Evolutionary conservation across 345 rosid genomes (phyloP).

Genomic region (Citrus glauca): DNA sequence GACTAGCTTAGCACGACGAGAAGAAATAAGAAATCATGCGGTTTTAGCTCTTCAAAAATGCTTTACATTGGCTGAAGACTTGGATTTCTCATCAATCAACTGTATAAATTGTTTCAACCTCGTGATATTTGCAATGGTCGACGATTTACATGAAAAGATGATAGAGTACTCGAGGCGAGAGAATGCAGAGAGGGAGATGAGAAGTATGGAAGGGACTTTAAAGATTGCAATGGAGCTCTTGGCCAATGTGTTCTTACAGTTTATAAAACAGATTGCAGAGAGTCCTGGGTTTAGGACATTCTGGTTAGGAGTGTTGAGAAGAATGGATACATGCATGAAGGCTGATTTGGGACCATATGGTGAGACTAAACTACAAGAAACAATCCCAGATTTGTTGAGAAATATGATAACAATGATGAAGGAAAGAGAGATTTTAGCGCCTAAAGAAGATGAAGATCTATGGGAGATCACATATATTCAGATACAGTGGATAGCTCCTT

Average conservation of each 20-base stretch:
- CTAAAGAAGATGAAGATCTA: constrained; percentile 62
- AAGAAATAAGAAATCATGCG: constrained; percentile 80
- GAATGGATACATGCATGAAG: constrained; percentile 97
- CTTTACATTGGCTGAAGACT: constrained; percentile 54
- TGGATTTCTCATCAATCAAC: constrained; percentile 58
- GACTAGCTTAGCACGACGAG: constrained; percentile 72
- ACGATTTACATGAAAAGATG: constrained; percentile 87
- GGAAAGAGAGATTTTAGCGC: constrained; percentile 58
- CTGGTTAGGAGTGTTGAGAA: constrained; percentile 84
- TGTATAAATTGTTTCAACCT: constrained; percentile 59
- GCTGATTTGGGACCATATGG: constrained; percentile 73
- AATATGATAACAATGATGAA: constrained; percentile 68
- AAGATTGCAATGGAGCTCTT: constrained; percentile 65
- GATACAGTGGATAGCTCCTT: constrained; percentile 94
- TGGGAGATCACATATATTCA: constrained; percentile 88
- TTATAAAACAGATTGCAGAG: constrained; percentile 44
- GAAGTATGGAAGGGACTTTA: constrained; percentile 87
- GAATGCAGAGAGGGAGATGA: constrained; percentile 70
- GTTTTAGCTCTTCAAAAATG: constrained; percentile 47
- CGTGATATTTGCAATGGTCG: constrained; percentile 62
- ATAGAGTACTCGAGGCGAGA: constrained; percentile 76
- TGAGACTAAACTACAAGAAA: constrained; percentile 47
- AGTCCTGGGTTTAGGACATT: constrained; percentile 72
- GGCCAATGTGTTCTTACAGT: constrained; percentile 48
- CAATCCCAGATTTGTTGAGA: constrained; percentile 58